phyloP scores from a whole-genome alignment of 768 basidiomycete genomes.

The Pilatotrama ljubarskyi region DNA sequence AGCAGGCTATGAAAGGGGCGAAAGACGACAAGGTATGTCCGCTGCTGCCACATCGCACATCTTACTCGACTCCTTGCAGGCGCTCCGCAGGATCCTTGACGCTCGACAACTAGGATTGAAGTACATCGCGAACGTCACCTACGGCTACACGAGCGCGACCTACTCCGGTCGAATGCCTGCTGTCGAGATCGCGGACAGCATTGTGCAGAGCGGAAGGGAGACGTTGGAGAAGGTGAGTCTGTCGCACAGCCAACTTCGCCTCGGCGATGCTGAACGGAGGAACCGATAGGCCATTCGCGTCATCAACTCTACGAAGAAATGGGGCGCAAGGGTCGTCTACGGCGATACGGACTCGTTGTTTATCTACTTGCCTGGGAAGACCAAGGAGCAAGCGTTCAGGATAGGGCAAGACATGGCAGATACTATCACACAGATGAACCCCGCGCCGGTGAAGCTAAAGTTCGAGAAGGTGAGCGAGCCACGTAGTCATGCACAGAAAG shows the following conservation, averaged over 20 bases:
- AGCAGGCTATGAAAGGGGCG: slow-evolving; percentile 88
- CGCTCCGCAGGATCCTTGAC: slow-evolving; percentile 73
- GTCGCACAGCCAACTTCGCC: background rate
- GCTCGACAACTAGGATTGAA: slow-evolving; percentile 93
- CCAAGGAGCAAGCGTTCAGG: slow-evolving; percentile 90
- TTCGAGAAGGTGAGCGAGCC: slow-evolving; percentile 81
- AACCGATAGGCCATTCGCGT: slow-evolving; percentile 69
- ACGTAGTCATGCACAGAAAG: background rate
- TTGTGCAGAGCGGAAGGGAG: slow-evolving; percentile 95
- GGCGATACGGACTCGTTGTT: slow-evolving; percentile 98
- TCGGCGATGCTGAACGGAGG: background rate
- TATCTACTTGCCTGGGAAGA: slow-evolving; percentile 85
- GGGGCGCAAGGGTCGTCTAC: slow-evolving; percentile 91
- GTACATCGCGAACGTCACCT: slow-evolving; percentile 92
- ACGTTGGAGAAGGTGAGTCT: slow-evolving; percentile 85
- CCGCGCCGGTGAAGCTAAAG: slow-evolving; percentile 90
- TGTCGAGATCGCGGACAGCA: slow-evolving; percentile 97
- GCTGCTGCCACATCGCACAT: background rate
- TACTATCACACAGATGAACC: slow-evolving; percentile 81
- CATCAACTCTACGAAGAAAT: slow-evolving; percentile 75
- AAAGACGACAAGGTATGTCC: slow-evolving; percentile 68
- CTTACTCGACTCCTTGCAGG: slow-evolving; percentile 45
- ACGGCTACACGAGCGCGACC: slow-evolving; percentile 93
- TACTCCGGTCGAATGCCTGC: slow-evolving; percentile 98
- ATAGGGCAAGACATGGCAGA: slow-evolving; percentile 94